A percentile compares a stretch with the other conserved stretches of the same genome.
Conservation (phyloP, 2,329 filamentous ascomycete genomes). For the Fusarium mundagurra region DNA sequence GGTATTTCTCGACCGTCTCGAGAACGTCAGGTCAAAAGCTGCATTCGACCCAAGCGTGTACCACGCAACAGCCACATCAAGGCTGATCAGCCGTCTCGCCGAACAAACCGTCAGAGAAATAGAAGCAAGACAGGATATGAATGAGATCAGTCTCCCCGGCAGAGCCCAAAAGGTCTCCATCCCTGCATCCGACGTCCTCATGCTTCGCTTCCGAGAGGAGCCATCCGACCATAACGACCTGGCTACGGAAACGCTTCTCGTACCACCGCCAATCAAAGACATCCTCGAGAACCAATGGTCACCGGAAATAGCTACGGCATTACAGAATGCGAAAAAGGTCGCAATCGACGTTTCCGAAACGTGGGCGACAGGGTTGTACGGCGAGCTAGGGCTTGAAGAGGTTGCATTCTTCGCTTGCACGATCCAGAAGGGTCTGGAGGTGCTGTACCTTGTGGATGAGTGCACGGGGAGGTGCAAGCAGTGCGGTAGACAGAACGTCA, state of each 20-base stretch:
- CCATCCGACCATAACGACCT: constrained; percentile 13
- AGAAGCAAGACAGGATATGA: constrained; percentile 7
- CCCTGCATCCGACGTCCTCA: constrained; percentile 42
- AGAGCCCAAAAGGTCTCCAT: constrained; percentile 37
- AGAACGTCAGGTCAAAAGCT: background rate
- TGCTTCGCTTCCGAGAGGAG: constrained; percentile 41
- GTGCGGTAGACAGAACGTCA: constrained; percentile 25
- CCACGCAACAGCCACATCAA: constrained; percentile 2
- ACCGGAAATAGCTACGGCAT: constrained; percentile 38
- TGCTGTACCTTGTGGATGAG: constrained; percentile 47
- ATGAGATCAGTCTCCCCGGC: constrained; percentile 41
- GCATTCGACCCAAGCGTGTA: constrained; percentile 34
- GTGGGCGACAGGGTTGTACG: constrained; percentile 34
- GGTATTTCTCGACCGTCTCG: constrained; percentile 35
- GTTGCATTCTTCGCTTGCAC: constrained; percentile 44
- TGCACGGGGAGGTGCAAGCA: constrained; percentile 39
- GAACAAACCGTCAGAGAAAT: constrained; percentile 3
- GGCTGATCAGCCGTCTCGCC: constrained; percentile 14
- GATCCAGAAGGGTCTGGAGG: constrained; percentile 43
- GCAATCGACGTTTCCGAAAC: constrained; percentile 45
- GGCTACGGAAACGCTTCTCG: constrained; percentile 22
- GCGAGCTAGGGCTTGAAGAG: constrained; percentile 41
- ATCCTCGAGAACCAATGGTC: constrained; percentile 44
- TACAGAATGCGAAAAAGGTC: constrained; percentile 39
- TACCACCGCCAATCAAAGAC: constrained; percentile 38